Evolutionary conservation across 345 rosid species (phyloP).

Genomic region (Leavenworthia alabamica): DNA sequence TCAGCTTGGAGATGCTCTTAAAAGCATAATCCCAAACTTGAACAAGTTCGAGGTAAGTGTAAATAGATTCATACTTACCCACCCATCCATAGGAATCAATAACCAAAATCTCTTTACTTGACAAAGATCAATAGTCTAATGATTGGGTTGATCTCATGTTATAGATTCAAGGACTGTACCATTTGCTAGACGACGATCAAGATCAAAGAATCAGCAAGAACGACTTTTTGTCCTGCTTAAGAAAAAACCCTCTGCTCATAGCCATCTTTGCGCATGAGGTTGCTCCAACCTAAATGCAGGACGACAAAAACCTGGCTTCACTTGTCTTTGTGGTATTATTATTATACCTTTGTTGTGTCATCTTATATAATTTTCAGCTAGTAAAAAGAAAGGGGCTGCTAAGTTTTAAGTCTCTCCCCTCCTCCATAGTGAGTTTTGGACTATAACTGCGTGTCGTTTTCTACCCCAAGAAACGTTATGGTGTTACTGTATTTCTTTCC

Average conservation of each 20-base stretch:
- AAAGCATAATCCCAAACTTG: constrained; percentile 48
- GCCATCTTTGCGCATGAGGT: constrained; percentile 44
- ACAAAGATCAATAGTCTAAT: neutral
- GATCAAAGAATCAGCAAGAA: constrained; percentile 50
- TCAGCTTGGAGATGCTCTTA: constrained; percentile 57
- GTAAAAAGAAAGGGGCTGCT: constrained; percentile 23
- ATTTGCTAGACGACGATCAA: constrained; percentile 44
- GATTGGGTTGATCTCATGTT: constrained; percentile 7
- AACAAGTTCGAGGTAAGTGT: constrained; percentile 51
- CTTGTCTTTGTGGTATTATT: constrained; percentile 3
- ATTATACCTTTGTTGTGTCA: constrained; percentile 11
- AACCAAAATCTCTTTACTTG: neutral
- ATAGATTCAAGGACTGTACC: constrained; percentile 54
- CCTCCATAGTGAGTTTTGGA: constrained; percentile 8
- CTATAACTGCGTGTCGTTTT: constrained; percentile 23
- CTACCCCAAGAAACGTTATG: constrained; percentile 14
- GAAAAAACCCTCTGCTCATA: constrained; percentile 65
- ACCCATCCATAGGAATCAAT: neutral
- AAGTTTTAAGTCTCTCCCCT: constrained; percentile 22
- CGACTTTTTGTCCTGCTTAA: constrained; percentile 51
- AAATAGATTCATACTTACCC: neutral
- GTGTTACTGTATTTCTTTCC: constrained; percentile 12
- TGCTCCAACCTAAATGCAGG: constrained; percentile 23
- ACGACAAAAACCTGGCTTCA: constrained; percentile 4
- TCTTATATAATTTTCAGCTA: neutral